A percentile compares a stretch with the other conserved stretches of the same genome.
These are phyloP conservation scores for Lecanicillium sp. DNA, from an alignment of 2,329 filamentous ascomycete genomes.

Conservation along the genomic window DNA sequence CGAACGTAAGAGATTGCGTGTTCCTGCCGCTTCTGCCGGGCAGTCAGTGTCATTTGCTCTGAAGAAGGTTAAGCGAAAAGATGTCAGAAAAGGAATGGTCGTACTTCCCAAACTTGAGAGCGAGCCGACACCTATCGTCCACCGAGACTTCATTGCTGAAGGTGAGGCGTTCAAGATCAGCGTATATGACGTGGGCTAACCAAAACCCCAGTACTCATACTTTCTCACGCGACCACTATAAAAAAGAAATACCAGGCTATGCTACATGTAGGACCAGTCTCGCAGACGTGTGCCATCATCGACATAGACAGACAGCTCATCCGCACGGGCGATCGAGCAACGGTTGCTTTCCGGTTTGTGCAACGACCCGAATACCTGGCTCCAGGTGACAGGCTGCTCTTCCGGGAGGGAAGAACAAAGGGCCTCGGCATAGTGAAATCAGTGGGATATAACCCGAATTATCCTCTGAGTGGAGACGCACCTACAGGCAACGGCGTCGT, in stretches of 20 bases:
- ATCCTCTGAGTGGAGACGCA: slow-evolving; percentile 2
- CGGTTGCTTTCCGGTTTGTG: slow-evolving; percentile 90
- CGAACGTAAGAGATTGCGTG: slow-evolving; percentile 85
- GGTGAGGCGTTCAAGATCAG: too few species aligned
- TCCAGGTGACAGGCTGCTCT: slow-evolving; percentile 82
- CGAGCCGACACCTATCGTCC: slow-evolving; percentile 62
- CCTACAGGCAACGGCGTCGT: too few species aligned
- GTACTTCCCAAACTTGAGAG: slow-evolving; percentile 79
- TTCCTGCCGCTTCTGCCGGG: slow-evolving; percentile 81
- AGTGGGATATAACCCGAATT: slow-evolving; percentile 72
- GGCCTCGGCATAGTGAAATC: slow-evolving; percentile 90
- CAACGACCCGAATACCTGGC: slow-evolving; percentile 89
- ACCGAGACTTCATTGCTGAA: slow-evolving; percentile 72
- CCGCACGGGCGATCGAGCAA: slow-evolving; percentile 86
- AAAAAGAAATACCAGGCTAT: slow-evolving; percentile 96
- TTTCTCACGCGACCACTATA: slow-evolving; percentile 95
- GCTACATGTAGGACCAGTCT: slow-evolving; percentile 91
- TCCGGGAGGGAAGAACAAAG: slow-evolving; percentile 92
- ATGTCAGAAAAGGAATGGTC: slow-evolving; percentile 97
- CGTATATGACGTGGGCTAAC: too few species aligned
- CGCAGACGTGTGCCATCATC: slow-evolving; percentile 94
- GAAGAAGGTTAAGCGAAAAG: slow-evolving; percentile 79
- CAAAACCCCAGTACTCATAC: slow-evolving; percentile 65
- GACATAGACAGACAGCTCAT: slow-evolving; percentile 96
- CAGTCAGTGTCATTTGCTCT: slow-evolving; percentile 91